Conservation (phyloP, 1,284 basidiomycete species). For the Cerrena zonata region DNA sequence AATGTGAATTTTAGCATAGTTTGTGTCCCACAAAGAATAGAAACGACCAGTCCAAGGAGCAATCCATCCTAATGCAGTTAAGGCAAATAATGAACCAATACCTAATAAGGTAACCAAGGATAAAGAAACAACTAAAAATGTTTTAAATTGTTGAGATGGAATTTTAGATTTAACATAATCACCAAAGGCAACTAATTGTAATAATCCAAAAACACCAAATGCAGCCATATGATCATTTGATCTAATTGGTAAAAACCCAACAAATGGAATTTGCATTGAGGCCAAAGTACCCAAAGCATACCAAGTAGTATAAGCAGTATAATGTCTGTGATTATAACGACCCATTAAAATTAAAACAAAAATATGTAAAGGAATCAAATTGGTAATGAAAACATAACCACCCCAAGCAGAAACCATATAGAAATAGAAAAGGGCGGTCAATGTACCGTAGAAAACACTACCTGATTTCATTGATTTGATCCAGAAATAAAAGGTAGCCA, state of each 20-base stretch:
- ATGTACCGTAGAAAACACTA: slow-evolving; percentile 84
- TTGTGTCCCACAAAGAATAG: slow-evolving; percentile 99
- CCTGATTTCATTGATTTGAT: slow-evolving; percentile 94
- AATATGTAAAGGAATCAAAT: slow-evolving; percentile 97
- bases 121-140: slow-evolving; percentile 68
- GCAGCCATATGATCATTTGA: slow-evolving; percentile 99
- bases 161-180: slow-evolving; percentile 87
- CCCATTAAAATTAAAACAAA: slow-evolving; percentile 94
- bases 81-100: slow-evolving; percentile 61
- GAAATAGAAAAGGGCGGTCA: slow-evolving; percentile 95
- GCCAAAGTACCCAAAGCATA: slow-evolving; percentile 95
- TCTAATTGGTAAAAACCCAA: slow-evolving; percentile 96
- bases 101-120: slow-evolving; percentile 72
- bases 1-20: slow-evolving; percentile 95
- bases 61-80: slow-evolving; percentile 94
- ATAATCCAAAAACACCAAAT: slow-evolving; percentile 92
- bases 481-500: slow-evolving; percentile 98
- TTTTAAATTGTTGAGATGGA: slow-evolving; percentile 89
- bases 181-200: slow-evolving; percentile 94
- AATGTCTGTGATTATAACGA: slow-evolving; percentile 87
- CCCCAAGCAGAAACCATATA: slow-evolving; percentile 99
- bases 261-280: slow-evolving; percentile 99
- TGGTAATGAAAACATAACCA: slow-evolving; percentile 99
- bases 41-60: slow-evolving; percentile 99
- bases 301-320: slow-evolving; percentile 95